Conservation (phyloP, 129 eudicot genomes). For the Calendula officinalis region DNA sequence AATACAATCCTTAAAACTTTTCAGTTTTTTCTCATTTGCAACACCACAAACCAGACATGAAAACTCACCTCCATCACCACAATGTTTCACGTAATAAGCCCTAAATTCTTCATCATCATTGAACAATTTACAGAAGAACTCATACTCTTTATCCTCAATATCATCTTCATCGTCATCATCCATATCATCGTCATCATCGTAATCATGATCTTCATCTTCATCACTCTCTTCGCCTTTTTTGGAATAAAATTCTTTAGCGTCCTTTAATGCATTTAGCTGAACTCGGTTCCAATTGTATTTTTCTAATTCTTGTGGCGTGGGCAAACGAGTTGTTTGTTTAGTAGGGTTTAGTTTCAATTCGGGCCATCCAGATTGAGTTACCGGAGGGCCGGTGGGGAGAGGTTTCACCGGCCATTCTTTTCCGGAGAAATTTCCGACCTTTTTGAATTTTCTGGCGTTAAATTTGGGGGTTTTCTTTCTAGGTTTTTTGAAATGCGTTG, state of each 20-base stretch:
- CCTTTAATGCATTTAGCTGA: slow-evolving; percentile 49
- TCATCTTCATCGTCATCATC: slow-evolving; percentile 20
- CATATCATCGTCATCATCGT: slow-evolving; percentile 36
- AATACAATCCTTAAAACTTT: slow-evolving; percentile 66
- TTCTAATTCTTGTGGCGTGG: slow-evolving; percentile 46
- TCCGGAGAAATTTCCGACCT: slow-evolving; percentile 35
- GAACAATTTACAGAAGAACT: slow-evolving; percentile 49
- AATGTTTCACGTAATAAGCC: slow-evolving; percentile 51
- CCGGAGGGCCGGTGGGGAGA: slow-evolving; percentile 29
- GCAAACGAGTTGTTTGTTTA: slow-evolving; percentile 22
- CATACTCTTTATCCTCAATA: slow-evolving; percentile 29
- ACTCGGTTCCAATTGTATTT: slow-evolving; percentile 27
- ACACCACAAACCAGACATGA: slow-evolving; percentile 73
- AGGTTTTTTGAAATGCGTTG: slow-evolving; percentile 51
- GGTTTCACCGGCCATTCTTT: slow-evolving; percentile 64
- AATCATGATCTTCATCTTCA: slow-evolving; percentile 29
- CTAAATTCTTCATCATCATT: slow-evolving; percentile 51
- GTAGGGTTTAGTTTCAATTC: slow-evolving; percentile 31
- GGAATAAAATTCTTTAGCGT: slow-evolving; percentile 34
- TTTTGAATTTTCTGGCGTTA: slow-evolving; percentile 8
- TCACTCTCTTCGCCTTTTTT: slow-evolving; percentile 25
- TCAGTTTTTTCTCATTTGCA: slow-evolving; percentile 45
- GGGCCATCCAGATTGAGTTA: slow-evolving; percentile 48
- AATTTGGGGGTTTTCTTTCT: slow-evolving; percentile 15
- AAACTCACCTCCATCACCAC: slow-evolving; percentile 71